These are phyloP conservation scores for Yamadazyma laniorum DNA, from an alignment of 805 yeast species.

Conservation along the genomic window DNA sequence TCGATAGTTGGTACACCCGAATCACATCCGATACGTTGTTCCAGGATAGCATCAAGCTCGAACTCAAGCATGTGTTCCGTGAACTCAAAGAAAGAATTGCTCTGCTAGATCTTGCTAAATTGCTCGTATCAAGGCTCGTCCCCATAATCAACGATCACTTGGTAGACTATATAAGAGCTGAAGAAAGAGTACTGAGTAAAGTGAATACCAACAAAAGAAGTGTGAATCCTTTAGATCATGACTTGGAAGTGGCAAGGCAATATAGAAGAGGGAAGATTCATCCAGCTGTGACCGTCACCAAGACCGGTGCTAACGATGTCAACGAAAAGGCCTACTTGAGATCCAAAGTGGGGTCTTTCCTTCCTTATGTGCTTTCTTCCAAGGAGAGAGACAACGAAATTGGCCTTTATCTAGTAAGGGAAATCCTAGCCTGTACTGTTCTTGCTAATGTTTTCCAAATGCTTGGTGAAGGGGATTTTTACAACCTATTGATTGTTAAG, in stretches of 20 bases:
- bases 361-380: slow-evolving; percentile 51
- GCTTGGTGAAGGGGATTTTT: slow-evolving; percentile 70
- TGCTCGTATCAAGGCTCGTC: slow-evolving; percentile 55
- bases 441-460: slow-evolving; percentile 53
- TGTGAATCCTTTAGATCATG: slow-evolving; percentile 29
- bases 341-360: slow-evolving; percentile 34
- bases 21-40: slow-evolving; percentile 35
- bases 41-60: slow-evolving; percentile 41
- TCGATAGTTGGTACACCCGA: slow-evolving; percentile 54
- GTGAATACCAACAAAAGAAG: slow-evolving; percentile 17
- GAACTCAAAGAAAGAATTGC: slow-evolving; percentile 43
- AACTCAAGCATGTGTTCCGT: slow-evolving; percentile 41
- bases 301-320: slow-evolving; percentile 20
- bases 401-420: slow-evolving; percentile 53
- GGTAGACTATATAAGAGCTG: slow-evolving; percentile 45
- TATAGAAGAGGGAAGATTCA: slow-evolving; percentile 58
- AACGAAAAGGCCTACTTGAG: slow-evolving; percentile 54
- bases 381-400: slow-evolving; percentile 48
- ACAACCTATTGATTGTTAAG: slow-evolving; percentile 63
- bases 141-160: slow-evolving; percentile 72
- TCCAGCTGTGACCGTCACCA: slow-evolving; percentile 45
- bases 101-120: slow-evolving; percentile 50
- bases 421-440: slow-evolving; percentile 54
- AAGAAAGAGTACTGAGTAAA: slow-evolving; percentile 29
- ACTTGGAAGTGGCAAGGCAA: slow-evolving; percentile 40